Conservation (phyloP, 345 rosid genomes). For the Euphorbia pulcherrima region DNA sequence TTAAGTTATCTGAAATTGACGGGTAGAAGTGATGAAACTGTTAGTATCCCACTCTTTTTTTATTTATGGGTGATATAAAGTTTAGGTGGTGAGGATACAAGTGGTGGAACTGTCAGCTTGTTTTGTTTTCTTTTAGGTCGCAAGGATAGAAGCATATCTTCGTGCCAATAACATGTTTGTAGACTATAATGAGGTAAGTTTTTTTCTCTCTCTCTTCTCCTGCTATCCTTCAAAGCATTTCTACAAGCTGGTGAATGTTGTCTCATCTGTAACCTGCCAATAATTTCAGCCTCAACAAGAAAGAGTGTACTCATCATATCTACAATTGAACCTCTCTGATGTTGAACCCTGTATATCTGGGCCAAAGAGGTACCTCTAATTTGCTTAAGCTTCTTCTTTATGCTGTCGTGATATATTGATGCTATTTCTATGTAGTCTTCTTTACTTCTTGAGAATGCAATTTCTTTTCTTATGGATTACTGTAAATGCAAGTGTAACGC, state of each 20-base stretch:
- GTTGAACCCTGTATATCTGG: slow-evolving; percentile 98
- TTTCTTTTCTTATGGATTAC: background rate
- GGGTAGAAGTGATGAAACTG: slow-evolving; percentile 96
- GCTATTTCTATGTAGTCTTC: too few relatives aligned
- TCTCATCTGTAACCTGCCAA: slow-evolving; percentile 11
- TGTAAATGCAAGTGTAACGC: slow-evolving; percentile 4
- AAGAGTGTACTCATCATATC: slow-evolving; percentile 76
- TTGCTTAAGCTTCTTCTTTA: background rate
- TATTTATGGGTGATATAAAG: slow-evolving; percentile 8
- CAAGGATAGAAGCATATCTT: slow-evolving; percentile 88
- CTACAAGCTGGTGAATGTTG: slow-evolving; percentile 3
- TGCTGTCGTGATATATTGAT: too few relatives aligned
- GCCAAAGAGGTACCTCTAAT: slow-evolving; percentile 70
- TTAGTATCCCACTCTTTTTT: slow-evolving; percentile 32
- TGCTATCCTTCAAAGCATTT: background rate
- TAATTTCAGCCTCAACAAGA: slow-evolving; percentile 72
- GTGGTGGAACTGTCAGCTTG: background rate
- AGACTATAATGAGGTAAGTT: slow-evolving; percentile 79
- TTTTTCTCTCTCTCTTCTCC: background rate
- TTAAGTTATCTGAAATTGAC: slow-evolving; percentile 90
- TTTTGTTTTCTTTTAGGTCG: slow-evolving; percentile 43
- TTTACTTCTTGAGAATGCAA: background rate
- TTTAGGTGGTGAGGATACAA: slow-evolving; percentile 77
- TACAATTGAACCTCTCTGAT: slow-evolving; percentile 63
- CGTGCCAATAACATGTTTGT: slow-evolving; percentile 97